Conservation (phyloP, 140 eudicot species). For the Ambrosia hybrid region DNA sequence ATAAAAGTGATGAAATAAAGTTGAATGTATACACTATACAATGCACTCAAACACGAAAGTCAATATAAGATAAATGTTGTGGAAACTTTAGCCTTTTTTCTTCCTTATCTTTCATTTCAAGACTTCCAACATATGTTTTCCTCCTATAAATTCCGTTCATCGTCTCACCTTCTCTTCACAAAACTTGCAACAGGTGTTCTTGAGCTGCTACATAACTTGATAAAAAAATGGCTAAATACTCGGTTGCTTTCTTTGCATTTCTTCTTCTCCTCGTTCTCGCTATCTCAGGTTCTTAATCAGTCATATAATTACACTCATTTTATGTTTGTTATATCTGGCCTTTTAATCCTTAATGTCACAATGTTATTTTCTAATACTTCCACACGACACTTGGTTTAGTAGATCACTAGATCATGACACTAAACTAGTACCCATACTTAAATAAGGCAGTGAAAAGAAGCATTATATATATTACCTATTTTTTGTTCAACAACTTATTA, state of each 20-base stretch:
- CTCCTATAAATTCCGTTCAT: neutral
- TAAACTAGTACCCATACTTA: too few relatives aligned
- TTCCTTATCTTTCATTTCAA: neutral
- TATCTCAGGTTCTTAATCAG: slow-evolving; percentile 21
- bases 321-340: neutral
- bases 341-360: neutral
- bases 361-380: too few relatives aligned
- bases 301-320: neutral
- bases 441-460: too few relatives aligned
- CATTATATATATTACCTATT: too few relatives aligned
- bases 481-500: neutral
- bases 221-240: slow-evolving; percentile 24
- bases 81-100: neutral
- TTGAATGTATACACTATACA: neutral
- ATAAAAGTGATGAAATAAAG: neutral
- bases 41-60: neutral
- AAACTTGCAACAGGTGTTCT: neutral
- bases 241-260: slow-evolving; percentile 2
- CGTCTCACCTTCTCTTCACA: neutral
- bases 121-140: neutral
- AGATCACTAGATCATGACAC: too few relatives aligned
- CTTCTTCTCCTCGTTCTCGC: slow-evolving; percentile 23
- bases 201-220: neutral
- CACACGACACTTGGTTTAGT: too few relatives aligned
- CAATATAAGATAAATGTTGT: neutral